phyloP scores from a whole-genome alignment of 192 early-diverging fungal genomes.

The Linnemannia elongata region DNA sequence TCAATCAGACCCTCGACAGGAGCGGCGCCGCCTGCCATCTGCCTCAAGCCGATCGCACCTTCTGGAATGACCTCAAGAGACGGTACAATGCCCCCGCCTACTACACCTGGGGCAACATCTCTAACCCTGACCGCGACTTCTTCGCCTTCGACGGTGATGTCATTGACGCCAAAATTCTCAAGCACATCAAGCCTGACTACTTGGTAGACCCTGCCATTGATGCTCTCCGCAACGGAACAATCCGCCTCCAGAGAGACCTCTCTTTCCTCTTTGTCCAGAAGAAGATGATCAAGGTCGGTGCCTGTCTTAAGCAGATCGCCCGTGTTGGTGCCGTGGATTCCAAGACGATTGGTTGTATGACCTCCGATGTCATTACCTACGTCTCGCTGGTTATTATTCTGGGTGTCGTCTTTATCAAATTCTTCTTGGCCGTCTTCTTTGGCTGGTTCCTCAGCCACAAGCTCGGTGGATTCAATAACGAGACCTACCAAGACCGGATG shows the following conservation, averaged over 20 bases:
- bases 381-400: constrained; percentile 80
- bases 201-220: constrained; percentile 24
- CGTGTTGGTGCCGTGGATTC: constrained; percentile 83
- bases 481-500: constrained; percentile 76
- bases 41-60: constrained; percentile 55
- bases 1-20: constrained; percentile 59
- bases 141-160: constrained; percentile 61
- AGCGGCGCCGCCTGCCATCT: constrained; percentile 72
- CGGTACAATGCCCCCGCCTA: constrained; percentile 63
- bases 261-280: constrained; percentile 51
- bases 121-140: constrained; percentile 37
- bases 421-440: constrained; percentile 83
- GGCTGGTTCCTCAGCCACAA: constrained; percentile 84
- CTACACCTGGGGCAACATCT: constrained; percentile 74
- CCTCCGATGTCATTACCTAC: constrained; percentile 81
- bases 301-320: constrained; percentile 81
- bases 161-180: constrained; percentile 48
- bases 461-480: constrained; percentile 79
- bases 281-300: constrained; percentile 63
- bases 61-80: constrained; percentile 61
- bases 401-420: constrained; percentile 76
- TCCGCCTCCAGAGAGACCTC: constrained; percentile 43
- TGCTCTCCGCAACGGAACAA: constrained; percentile 60
- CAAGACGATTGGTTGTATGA: constrained; percentile 83
- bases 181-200: constrained; percentile 42